Evolutionary conservation across 2,329 filamentous ascomycete genomes (phyloP), one percentile per base, ranked within the genome.

Genomic region (Aspergillus hiratsukae): DNA sequence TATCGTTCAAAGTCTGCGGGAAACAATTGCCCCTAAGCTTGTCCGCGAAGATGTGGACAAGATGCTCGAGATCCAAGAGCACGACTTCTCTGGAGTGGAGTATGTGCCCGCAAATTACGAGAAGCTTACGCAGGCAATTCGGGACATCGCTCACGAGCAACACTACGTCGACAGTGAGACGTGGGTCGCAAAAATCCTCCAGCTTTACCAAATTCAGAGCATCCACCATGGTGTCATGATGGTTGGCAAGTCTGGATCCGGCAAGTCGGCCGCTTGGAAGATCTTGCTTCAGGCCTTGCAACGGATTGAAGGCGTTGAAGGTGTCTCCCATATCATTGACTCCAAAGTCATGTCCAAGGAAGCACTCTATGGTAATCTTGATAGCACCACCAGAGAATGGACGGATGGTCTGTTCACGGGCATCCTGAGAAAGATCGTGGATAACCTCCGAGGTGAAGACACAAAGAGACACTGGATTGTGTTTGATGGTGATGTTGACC

Each of bases 291-390:
- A 95, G 67, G 94, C 95, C 17, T 78, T 99, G 57, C 93, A 97
- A 67, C 86, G 89, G 66, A 90, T 96, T 14, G 94, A 99, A 72
- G 87, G 88, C 25, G 82, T 95, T 6, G 95, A 99, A 74, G 94
- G 95, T 31, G 90, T 99, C 48, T 96, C 87, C 63, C 94, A 99
- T 70, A 90, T 99, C 55, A 99, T 99, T 65, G 94, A 99, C 74
- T 95, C 93, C 43, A 99, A 99, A 78, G 95, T 99, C 74, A 99
- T 99, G 94, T 96, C 92, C 52, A 99, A 99, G 76, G 94, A 99
- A 76, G 90, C 90, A 25, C 80, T 99, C 3, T 99, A 99, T 69
- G 94, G 94, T 70, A 97, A 87, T 66, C 82, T 99, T 50, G 94
- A 99, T 73, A 92, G 90, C 57, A 99, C 94, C 2, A 99, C 94